Conservation (phyloP, 2,329 filamentous ascomycete genomes). For the Colletotrichum gigasporum region DNA sequence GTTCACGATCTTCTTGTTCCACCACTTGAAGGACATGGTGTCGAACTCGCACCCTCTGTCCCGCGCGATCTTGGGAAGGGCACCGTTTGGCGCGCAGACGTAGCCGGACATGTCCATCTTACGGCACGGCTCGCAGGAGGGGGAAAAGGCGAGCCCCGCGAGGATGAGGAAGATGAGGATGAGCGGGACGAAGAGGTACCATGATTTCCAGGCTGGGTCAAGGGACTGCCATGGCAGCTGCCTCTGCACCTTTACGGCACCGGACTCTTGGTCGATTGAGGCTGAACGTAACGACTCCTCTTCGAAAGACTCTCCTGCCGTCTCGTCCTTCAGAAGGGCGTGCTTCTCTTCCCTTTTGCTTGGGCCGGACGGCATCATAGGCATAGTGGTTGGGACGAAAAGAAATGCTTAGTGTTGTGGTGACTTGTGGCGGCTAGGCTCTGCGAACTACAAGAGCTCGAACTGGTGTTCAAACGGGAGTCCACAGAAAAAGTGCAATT, state of each 20-base stretch:
- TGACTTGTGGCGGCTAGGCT: no score
- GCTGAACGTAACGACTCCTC: background rate
- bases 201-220: conserved; percentile 21
- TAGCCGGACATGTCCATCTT: conserved; percentile 7
- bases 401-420: background rate
- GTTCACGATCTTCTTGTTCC: conserved; percentile 1
- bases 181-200: conserved; percentile 7
- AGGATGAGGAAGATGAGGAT: conserved; percentile 1
- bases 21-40: conserved; percentile 25
- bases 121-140: conserved; percentile 9
- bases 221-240: background rate
- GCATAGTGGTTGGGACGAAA: background rate
- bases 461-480: no score
- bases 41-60: conserved; percentile 23
- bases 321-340: conserved; percentile 6
- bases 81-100: conserved; percentile 16
- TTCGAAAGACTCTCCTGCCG: background rate
- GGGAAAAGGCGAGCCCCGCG: conserved; percentile 12
- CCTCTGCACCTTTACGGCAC: background rate
- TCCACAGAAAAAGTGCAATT: no score
- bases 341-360: conserved; percentile 4
- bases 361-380: background rate
- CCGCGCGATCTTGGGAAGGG: conserved; percentile 13
- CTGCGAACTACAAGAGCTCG: background rate
- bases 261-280: background rate